Base-by-base conservation (phyloP, 2,329 filamentous ascomycete genomes). In the Paraphaeosphaeria minitans region DNA sequence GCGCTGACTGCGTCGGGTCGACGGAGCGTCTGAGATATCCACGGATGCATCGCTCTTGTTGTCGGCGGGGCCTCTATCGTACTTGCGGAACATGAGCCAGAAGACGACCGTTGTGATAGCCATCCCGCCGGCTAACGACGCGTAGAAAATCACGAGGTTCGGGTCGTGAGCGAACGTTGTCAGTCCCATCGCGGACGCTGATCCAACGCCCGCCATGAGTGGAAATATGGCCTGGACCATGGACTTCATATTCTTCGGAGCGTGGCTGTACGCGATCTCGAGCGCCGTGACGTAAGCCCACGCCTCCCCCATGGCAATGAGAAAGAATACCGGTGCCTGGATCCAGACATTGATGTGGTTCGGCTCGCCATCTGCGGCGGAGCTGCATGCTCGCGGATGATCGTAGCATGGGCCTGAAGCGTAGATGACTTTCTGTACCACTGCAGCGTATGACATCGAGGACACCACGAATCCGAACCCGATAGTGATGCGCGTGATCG, bases 221-320 rank as follows among this genome's bases (percentile, higher is more conserved):
- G 75, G 66, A 43, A 64, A 71, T 31, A 77, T 67, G 1, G 75
- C 72, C 56, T 78, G 75, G 3, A 78, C 71, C 13, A 78, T 63
- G 5, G 66, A 70, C 41, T 73, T 75, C 78, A 81, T 81, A 13
- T 74, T 70, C 35, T 74, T 73, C 0, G 80, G 80, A 0, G 80
- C 77, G 31, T 80, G 67, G 41, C 70, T 73, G 62, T 82, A 82
- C 0, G 77, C 75, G 53, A 79, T 81, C 60, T 82, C 73, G n/a
- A n/a, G n/a, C n/a, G n/a, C n/a, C n/a, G n/a, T n/a, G n/a, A n/a
- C n/a, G n/a, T n/a, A n/a, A n/a, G n/a, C n/a, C n/a, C n/a, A n/a
- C n/a, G n/a, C n/a, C n/a, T n/a, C n/a, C n/a, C n/a, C n/a, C n/a
- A n/a, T n/a, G n/a, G n/a, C n/a, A n/a, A n/a, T n/a, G n/a, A n/a